Percentiles rank a stretch among this genome's conserved stretches.
Evolutionary conservation across 441 rosid genomes (phyloP).

Genomic region (Bruguiera hainesii): DNA sequence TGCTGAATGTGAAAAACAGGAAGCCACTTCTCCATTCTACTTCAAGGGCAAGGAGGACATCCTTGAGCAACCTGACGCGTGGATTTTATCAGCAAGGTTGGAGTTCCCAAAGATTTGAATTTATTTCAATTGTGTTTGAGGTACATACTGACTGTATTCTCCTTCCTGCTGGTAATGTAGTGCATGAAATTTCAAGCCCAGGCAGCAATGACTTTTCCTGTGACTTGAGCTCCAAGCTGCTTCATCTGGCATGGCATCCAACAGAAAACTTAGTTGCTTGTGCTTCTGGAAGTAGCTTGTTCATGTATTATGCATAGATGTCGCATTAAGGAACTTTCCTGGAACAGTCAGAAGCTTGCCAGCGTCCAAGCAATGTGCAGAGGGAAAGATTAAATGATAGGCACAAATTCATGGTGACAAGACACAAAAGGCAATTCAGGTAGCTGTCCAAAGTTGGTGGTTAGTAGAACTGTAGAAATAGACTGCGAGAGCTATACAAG

Average conservation of each 20-base stretch:
- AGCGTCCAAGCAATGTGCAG: too few relatives aligned
- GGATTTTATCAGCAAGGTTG: constrained; percentile 56
- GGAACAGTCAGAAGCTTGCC: constrained; percentile 4
- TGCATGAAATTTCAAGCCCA: constrained; percentile 33
- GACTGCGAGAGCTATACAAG: too few relatives aligned
- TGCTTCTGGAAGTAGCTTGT: constrained; percentile 59
- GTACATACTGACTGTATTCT: background rate
- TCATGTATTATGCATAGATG: constrained; percentile 50
- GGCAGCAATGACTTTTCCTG: constrained; percentile 26
- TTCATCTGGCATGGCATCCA: constrained; percentile 67
- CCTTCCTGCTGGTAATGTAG: constrained; percentile 23
- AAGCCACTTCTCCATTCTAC: constrained; percentile 37
- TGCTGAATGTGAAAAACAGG: constrained; percentile 26
- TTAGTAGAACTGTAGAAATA: too few relatives aligned
- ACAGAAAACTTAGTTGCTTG: constrained; percentile 50
- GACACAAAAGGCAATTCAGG: too few relatives aligned
- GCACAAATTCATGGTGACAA: too few relatives aligned
- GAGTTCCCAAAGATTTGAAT: constrained; percentile 1
- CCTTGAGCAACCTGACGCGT: constrained; percentile 54
- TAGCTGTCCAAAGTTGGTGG: too few relatives aligned
- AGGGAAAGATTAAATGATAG: too few relatives aligned
- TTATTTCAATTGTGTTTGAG: background rate
- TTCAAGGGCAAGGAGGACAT: constrained; percentile 49
- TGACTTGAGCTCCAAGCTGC: constrained; percentile 46
- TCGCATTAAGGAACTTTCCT: background rate